phyloP scores from a whole-genome alignment of 441 rosid genomes.

The Cnidoscolus chayamansa region DNA sequence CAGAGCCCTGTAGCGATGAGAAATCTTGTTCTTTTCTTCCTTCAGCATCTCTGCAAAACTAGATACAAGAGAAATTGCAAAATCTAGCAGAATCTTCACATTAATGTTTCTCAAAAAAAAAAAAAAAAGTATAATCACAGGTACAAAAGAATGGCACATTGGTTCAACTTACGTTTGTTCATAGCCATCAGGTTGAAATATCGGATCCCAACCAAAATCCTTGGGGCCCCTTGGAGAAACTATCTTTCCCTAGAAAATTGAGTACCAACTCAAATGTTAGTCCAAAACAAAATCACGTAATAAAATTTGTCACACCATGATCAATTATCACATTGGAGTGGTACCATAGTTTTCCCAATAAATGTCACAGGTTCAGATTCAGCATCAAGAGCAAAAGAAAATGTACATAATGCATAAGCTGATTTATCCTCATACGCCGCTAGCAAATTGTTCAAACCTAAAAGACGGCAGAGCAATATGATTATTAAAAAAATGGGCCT shows the following conservation, averaged over 20 bases:
- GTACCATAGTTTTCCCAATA: conserved; percentile 76
- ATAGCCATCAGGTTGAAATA: conserved; percentile 89
- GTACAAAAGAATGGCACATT: neutral
- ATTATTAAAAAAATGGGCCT: neutral
- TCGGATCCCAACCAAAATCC: conserved; percentile 97
- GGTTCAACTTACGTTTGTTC: conserved; percentile 55
- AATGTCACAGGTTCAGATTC: conserved; percentile 66
- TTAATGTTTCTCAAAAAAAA: no score
- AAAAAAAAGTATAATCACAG: neutral
- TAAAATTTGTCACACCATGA: no score
- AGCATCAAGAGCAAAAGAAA: conserved; percentile 81
- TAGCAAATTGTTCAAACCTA: conserved; percentile 77
- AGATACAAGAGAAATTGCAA: neutral
- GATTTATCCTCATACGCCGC: conserved; percentile 88
- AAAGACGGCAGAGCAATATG: neutral
- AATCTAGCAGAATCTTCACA: no score
- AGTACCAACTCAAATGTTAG: neutral
- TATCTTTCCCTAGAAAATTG: conserved; percentile 65
- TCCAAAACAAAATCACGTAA: no score
- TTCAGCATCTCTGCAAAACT: conserved; percentile 93
- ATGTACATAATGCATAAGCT: conserved; percentile 80
- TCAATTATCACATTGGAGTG: neutral
- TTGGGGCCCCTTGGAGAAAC: conserved; percentile 81
- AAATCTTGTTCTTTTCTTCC: conserved; percentile 91
- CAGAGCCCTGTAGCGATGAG: conserved; percentile 83